Evolutionary conservation across 768 basidiomycete species (phyloP).

Genomic region (Amylocystis lapponica): DNA sequence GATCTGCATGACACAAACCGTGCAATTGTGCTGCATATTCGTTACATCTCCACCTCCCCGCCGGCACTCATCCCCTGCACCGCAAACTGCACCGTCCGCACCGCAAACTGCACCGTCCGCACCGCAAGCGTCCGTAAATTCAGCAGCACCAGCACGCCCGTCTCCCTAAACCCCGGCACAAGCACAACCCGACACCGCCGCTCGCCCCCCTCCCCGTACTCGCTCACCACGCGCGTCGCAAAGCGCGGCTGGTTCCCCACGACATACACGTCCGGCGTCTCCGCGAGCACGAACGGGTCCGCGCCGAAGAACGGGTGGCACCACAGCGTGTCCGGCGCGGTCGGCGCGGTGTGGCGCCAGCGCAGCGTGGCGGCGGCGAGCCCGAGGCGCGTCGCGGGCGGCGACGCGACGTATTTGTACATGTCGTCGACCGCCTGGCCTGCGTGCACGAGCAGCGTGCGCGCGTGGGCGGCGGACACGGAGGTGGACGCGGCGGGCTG

Average conservation of each 20-base stretch:
- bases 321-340: constrained; percentile 97
- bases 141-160: constrained; percentile 73
- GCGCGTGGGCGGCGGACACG: constrained; percentile 19
- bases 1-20: not conserved
- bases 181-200: constrained; percentile 67
- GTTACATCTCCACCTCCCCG: constrained; percentile 6
- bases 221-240: constrained; percentile 59
- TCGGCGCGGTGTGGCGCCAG: constrained; percentile 98
- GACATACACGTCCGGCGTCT: constrained; percentile 86
- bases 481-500: constrained; percentile 11
- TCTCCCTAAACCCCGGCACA: constrained; percentile 74
- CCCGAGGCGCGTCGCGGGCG: constrained; percentile 63
- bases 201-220: constrained; percentile 20
- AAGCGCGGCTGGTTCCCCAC: constrained; percentile 90
- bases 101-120: constrained; percentile 53
- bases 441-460: constrained; percentile 75
- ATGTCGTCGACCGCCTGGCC: constrained; percentile 95
- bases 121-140: constrained; percentile 75
- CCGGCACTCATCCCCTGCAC: constrained; percentile 31
- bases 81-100: constrained; percentile 55
- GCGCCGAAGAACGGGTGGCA: constrained; percentile 87
- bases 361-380: constrained; percentile 75
- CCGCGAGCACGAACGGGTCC: constrained; percentile 87
- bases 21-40: not conserved
- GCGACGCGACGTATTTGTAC: constrained; percentile 82